A percentile compares a stretch with the other conserved stretches of the same genome.
These are phyloP conservation scores for Ustilago trichophora DNA, from an alignment of 1,284 basidiomycete genomes.

Conservation along the genomic window DNA sequence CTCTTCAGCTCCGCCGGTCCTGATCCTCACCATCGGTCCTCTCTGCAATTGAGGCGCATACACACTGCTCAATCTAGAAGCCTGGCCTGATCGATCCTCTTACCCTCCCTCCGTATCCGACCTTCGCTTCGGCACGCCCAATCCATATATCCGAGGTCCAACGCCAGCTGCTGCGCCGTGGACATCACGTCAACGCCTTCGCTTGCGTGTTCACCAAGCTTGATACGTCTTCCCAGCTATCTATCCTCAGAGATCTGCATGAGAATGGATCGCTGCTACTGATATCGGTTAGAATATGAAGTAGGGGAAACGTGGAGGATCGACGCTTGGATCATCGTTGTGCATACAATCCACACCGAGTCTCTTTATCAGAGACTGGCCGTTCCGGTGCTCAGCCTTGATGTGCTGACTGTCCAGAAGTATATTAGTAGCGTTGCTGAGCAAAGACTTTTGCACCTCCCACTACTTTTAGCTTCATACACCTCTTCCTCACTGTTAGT, in stretches of 20 bases:
- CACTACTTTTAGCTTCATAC: too few relatives aligned
- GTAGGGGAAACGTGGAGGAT: constrained; percentile 3
- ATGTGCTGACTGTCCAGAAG: too few relatives aligned
- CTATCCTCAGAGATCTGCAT: too few relatives aligned
- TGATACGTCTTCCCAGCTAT: too few relatives aligned
- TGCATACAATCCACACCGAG: not conserved
- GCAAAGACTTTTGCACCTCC: too few relatives aligned
- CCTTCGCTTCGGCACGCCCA: constrained; percentile 12
- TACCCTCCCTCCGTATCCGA: constrained; percentile 9
- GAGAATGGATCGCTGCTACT: too few relatives aligned
- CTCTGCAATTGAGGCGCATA: not conserved
- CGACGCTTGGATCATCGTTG: constrained; percentile 8
- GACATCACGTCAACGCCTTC: constrained; percentile 17
- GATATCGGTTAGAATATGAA: too few relatives aligned
- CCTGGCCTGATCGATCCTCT: not conserved
- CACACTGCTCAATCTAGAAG: constrained; percentile 1
- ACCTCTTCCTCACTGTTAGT: too few relatives aligned
- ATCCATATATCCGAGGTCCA: constrained; percentile 12
- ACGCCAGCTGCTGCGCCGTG: constrained; percentile 3
- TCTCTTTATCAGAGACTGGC: not conserved
- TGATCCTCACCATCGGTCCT: not conserved
- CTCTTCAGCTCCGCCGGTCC: not conserved
- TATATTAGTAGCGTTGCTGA: too few relatives aligned
- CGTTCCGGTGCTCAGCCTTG: too few relatives aligned
- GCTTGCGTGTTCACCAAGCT: not conserved